These are phyloP conservation scores for Priceomyces carsonii DNA, from an alignment of 805 yeast species.

Conservation along the genomic window DNA sequence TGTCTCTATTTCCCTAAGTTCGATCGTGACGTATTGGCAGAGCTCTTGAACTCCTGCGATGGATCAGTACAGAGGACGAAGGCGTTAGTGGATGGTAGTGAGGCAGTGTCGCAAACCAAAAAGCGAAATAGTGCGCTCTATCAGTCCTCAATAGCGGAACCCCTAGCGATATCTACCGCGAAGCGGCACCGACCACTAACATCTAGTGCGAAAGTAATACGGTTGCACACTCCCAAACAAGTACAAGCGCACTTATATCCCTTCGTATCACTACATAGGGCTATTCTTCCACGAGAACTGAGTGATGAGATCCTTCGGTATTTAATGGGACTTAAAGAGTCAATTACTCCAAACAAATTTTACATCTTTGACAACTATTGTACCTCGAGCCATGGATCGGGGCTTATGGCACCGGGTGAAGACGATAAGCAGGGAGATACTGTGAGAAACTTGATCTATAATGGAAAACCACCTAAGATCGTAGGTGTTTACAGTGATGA, in stretches of 20 bases:
- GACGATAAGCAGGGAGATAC: conserved; percentile 7
- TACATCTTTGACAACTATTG: conserved; percentile 65
- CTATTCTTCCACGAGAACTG: conserved; percentile 52
- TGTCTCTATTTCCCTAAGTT: conserved; percentile 42
- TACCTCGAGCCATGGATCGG: conserved; percentile 54
- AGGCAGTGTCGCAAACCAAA: conserved; percentile 10
- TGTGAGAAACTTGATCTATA: conserved; percentile 29
- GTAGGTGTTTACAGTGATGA: conserved; percentile 36
- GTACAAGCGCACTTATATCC: conserved; percentile 48
- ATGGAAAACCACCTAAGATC: conserved; percentile 37
- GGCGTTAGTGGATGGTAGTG: conserved; percentile 39
- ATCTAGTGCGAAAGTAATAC: conserved; percentile 25
- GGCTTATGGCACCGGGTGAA: conserved; percentile 12
- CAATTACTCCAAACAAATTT: conserved; percentile 49
- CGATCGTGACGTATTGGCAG: conserved; percentile 43
- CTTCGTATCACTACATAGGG: conserved; percentile 49
- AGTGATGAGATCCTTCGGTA: conserved; percentile 47
- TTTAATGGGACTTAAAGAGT: conserved; percentile 40
- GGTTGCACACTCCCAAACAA: conserved; percentile 52
- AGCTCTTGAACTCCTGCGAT: conserved; percentile 52
- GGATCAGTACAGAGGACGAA: conserved; percentile 51
- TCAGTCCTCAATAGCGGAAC: conserved; percentile 14
- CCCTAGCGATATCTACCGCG: conserved; percentile 5
- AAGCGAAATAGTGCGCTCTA: conserved; percentile 11
- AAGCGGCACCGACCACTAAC: conserved; percentile 1